A percentile compares a stretch with the other conserved stretches of the same genome.
Conservation (phyloP, 1,284 basidiomycete species). For the Leucoagaricus sp. region DNA sequence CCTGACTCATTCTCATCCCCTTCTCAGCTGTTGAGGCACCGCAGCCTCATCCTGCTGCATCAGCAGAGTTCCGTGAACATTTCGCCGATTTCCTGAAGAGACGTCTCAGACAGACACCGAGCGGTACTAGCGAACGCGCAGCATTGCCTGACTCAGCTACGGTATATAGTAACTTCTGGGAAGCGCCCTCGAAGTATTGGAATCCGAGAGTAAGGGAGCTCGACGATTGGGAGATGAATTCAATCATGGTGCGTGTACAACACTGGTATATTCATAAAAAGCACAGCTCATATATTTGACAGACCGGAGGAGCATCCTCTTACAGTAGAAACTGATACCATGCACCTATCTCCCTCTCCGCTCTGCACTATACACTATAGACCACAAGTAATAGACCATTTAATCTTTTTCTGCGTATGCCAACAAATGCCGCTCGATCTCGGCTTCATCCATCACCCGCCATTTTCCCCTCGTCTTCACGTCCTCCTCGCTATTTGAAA, state of each 20-base stretch:
- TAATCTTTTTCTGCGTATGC: slow-evolving; percentile 95
- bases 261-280: not conserved
- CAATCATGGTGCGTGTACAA: slow-evolving; percentile 65
- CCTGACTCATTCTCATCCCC: not conserved
- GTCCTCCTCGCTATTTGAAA: slow-evolving; percentile 66
- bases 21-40: slow-evolving; percentile 56
- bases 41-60: slow-evolving; percentile 77
- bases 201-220: slow-evolving; percentile 54
- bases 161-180: slow-evolving; percentile 73
- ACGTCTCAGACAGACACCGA: slow-evolving; percentile 38
- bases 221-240: slow-evolving; percentile 74
- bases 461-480: slow-evolving; percentile 71
- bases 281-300: slow-evolving; percentile 1
- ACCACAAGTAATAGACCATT: slow-evolving; percentile 16
- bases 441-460: slow-evolving; percentile 82
- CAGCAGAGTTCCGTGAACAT: slow-evolving; percentile 63
- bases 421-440: slow-evolving; percentile 85
- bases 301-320: slow-evolving; percentile 77
- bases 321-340: slow-evolving; percentile 30
- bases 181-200: slow-evolving; percentile 76
- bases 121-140: slow-evolving; percentile 15
- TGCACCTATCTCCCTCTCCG: slow-evolving; percentile 7
- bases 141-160: slow-evolving; percentile 8
- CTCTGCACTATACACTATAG: slow-evolving; percentile 10
- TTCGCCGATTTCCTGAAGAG: slow-evolving; percentile 64